Evolutionary conservation across 2,329 filamentous ascomycete species (phyloP).

Genomic region (Emergomyces orientalis): DNA sequence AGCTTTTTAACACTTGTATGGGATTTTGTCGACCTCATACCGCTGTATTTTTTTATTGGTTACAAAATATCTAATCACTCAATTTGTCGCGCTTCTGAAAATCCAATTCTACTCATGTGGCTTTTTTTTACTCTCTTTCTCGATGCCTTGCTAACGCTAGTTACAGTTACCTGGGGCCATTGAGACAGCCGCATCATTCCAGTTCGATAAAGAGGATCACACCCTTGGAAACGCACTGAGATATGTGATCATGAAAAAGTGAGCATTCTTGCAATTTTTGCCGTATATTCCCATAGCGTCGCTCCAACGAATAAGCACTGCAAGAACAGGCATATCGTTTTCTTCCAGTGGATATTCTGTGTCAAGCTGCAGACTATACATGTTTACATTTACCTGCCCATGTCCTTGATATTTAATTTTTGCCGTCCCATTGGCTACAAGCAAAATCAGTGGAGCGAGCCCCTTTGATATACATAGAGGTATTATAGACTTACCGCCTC

Average conservation of each 20-base stretch:
- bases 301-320: not conserved
- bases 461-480: not conserved
- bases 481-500: not conserved
- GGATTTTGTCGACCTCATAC: too few species aligned
- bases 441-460: not conserved
- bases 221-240: slow-evolving; percentile 89
- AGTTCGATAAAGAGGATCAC: slow-evolving; percentile 89
- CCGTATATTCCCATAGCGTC: not conserved
- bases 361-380: not conserved
- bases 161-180: slow-evolving; percentile 68
- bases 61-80: not conserved
- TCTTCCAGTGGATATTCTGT: too few species aligned
- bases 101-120: not conserved
- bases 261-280: slow-evolving; percentile 26
- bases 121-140: not conserved
- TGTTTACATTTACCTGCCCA: not conserved
- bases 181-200: slow-evolving; percentile 85
- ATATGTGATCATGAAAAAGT: slow-evolving; percentile 99
- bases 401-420: not conserved
- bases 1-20: not conserved
- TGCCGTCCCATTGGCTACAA: not conserved
- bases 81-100: not conserved
- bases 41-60: too few species aligned
- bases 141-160: not conserved
- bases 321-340: not conserved